A percentile compares a stretch with the other conserved stretches of the same genome.
phyloP scores from a whole-genome alignment of 495 filamentous ascomycete genomes.

The Aspergillus campestris region DNA sequence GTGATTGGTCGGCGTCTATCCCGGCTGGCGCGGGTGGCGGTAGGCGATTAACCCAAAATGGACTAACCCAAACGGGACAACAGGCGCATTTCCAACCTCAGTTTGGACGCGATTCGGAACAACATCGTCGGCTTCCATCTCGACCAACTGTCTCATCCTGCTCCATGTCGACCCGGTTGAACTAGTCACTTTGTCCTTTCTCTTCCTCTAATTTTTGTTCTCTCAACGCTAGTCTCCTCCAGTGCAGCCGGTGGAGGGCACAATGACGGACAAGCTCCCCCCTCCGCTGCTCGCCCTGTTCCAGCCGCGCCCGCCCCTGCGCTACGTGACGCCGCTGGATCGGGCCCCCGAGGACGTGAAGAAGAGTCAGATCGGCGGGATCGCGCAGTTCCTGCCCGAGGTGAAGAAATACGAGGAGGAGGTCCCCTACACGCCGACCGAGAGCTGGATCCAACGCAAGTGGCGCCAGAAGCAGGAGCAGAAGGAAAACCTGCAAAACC shows the following conservation, averaged over 20 bases:
- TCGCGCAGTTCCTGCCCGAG: constrained; percentile 64
- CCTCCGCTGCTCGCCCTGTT: constrained; percentile 90
- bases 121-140: neutral
- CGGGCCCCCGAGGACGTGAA: constrained; percentile 73
- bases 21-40: constrained; percentile 14
- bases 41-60: neutral
- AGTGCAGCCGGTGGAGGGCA: constrained; percentile 12
- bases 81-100: too few species aligned
- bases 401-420: constrained; percentile 63
- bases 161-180: neutral
- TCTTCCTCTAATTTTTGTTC: too few species aligned
- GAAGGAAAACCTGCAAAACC: constrained; percentile 52
- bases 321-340: constrained; percentile 79
- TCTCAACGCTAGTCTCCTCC: neutral
- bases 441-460: constrained; percentile 83
- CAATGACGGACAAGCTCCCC: constrained; percentile 93
- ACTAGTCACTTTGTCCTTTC: too few species aligned
- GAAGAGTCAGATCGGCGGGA: constrained; percentile 54
- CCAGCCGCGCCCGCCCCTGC: constrained; percentile 82
- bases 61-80: too few species aligned
- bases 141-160: neutral
- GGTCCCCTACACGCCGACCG: constrained; percentile 71
- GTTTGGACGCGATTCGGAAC: neutral
- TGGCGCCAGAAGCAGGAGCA: constrained; percentile 75
- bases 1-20: constrained; percentile 19